These are phyloP conservation scores for Warburgia ugandensis DNA, from an alignment of 164 flowering plant species.

Conservation along the genomic window DNA sequence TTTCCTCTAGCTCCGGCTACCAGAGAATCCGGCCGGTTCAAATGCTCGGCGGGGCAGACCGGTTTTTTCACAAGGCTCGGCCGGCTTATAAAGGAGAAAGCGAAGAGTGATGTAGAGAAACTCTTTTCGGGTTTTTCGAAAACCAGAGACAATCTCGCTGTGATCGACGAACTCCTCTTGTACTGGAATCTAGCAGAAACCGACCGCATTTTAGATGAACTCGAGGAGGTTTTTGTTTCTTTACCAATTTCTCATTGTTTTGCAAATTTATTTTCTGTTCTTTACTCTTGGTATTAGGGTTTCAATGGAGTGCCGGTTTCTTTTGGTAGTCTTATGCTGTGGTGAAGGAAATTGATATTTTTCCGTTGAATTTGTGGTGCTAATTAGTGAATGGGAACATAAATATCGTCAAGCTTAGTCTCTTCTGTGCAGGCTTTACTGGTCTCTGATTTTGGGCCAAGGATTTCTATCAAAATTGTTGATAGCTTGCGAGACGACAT, in stretches of 20 bases:
- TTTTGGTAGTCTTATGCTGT: not conserved
- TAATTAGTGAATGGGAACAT: too few species aligned
- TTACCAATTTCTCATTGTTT: not conserved
- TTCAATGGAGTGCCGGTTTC: not conserved
- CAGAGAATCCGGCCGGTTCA: too few species aligned
- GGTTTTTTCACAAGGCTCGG: slow-evolving; percentile 88
- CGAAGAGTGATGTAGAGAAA: slow-evolving; percentile 89
- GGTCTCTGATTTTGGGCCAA: slow-evolving; percentile 96
- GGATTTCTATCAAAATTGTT: slow-evolving; percentile 80
- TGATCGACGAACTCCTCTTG: slow-evolving; percentile 80
- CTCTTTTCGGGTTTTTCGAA: slow-evolving; percentile 85
- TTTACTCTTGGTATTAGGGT: not conserved
- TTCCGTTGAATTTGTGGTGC: not conserved
- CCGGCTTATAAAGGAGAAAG: slow-evolving; percentile 83
- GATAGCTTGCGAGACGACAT: slow-evolving; percentile 84
- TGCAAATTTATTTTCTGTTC: not conserved
- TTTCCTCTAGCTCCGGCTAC: too few species aligned
- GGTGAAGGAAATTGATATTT: not conserved
- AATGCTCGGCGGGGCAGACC: slow-evolving; percentile 62
- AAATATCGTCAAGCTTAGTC: too few species aligned
- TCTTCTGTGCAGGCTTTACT: slow-evolving; percentile 51
- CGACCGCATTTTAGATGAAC: slow-evolving; percentile 86
- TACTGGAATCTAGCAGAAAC: slow-evolving; percentile 94
- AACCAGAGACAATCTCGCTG: slow-evolving; percentile 86
- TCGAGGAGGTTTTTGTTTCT: slow-evolving; percentile 64